A percentile compares a stretch with the other conserved stretches of the same genome.
phyloP scores from a whole-genome alignment of 2,329 filamentous ascomycete species.

The Sclerotinia minor region DNA sequence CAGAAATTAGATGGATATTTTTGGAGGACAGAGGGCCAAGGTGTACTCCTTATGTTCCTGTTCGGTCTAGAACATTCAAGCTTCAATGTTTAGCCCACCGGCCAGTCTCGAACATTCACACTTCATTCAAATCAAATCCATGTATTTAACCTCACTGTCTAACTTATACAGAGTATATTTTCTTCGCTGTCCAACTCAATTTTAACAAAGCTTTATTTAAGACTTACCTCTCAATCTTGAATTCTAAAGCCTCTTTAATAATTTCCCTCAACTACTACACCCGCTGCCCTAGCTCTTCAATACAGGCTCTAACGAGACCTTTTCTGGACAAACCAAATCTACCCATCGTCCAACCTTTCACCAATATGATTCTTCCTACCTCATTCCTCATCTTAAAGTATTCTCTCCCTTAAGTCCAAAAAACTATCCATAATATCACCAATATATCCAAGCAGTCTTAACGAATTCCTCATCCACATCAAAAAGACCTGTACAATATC shows the following conservation, averaged over 20 bases:
- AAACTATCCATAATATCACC: background rate
- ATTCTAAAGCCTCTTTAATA: background rate
- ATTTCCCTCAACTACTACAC: background rate
- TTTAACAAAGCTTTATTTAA: no score
- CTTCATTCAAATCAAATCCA: background rate
- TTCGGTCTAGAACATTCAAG: background rate
- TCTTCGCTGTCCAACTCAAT: background rate
- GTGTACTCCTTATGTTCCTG: no score
- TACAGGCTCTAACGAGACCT: background rate
- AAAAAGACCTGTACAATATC: background rate
- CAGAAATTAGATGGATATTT: no score
- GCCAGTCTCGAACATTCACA: background rate
- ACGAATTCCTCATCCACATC: slow-evolving; percentile 17
- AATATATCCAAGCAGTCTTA: slow-evolving; percentile 13
- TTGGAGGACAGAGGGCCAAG: background rate
- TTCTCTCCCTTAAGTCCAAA: slow-evolving; percentile 1
- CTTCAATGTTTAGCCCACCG: background rate
- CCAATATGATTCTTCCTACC: slow-evolving; percentile 25
- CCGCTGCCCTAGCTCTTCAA: background rate
- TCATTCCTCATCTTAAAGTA: slow-evolving; percentile 16
- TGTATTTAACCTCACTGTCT: background rate
- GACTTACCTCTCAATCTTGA: no score
- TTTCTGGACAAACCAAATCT: slow-evolving; percentile 13
- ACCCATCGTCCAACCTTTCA: slow-evolving; percentile 18
- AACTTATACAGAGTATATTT: no score